Evolutionary conservation across 2,329 filamentous ascomycete genomes (phyloP).

Genomic region (Polychaeton citri): DNA sequence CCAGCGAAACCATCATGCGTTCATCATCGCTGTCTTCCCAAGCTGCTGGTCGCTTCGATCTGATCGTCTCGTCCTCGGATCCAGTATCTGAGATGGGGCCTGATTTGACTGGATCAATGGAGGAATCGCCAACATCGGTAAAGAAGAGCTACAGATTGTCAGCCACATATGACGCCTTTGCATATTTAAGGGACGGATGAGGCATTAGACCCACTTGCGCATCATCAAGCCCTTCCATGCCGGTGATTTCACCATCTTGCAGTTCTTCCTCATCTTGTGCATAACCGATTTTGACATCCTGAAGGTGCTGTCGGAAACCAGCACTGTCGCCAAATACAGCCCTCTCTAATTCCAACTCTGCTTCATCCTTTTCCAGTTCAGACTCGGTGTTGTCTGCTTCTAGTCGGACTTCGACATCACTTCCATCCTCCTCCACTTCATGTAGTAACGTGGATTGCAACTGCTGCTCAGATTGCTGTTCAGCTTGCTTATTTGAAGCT

Average conservation of each 20-base stretch:
- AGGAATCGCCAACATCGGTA: constrained; percentile 53
- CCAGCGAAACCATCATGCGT: constrained; percentile 68
- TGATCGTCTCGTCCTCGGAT: constrained; percentile 25
- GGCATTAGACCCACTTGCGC: constrained; percentile 51
- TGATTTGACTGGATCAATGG: constrained; percentile 23
- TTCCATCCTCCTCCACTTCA: constrained; percentile 11
- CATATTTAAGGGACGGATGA: too few relatives aligned
- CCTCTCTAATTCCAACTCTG: constrained; percentile 42
- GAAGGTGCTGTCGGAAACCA: too few relatives aligned
- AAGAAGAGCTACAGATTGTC: constrained; percentile 52
- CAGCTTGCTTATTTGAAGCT: too few relatives aligned
- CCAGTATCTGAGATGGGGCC: constrained; percentile 27
- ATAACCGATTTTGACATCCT: too few relatives aligned
- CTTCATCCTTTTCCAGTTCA: constrained; percentile 16
- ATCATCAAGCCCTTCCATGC: constrained; percentile 56
- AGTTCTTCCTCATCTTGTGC: constrained; percentile 28
- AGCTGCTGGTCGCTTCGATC: constrained; percentile 39
- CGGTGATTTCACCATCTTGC: constrained; percentile 31
- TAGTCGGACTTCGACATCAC: constrained; percentile 16
- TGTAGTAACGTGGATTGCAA: too few relatives aligned
- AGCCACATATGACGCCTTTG: too few relatives aligned
- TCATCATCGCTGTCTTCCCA: constrained; percentile 98
- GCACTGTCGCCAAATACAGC: constrained; percentile 77
- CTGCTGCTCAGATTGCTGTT: too few relatives aligned
- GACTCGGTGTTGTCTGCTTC: constrained; percentile 6